Conservation (phyloP, 2,329 filamentous ascomycete genomes). For the Colletotrichum orbiculare region DNA sequence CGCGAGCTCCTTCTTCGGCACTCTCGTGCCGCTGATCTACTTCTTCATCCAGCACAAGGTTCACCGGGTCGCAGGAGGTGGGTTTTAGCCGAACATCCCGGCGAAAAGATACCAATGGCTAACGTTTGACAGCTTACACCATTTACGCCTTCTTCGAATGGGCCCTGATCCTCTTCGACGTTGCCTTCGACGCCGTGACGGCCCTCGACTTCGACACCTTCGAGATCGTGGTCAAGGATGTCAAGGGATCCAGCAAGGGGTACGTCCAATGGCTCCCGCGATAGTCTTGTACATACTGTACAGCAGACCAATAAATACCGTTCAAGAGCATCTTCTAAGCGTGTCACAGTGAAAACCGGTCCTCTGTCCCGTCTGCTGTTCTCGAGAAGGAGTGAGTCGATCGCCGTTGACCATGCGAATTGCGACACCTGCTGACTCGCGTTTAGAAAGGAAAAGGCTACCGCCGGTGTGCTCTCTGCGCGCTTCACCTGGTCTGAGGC, state of each 20-base stretch:
- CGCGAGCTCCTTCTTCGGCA: slow-evolving; percentile 87
- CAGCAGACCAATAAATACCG: slow-evolving; percentile 46
- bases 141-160: slow-evolving; percentile 99
- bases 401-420: neutral
- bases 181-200: slow-evolving; percentile 95
- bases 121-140: slow-evolving; percentile 79
- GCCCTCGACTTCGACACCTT: slow-evolving; percentile 90
- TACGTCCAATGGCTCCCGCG: slow-evolving; percentile 97
- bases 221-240: slow-evolving; percentile 88
- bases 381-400: slow-evolving; percentile 79
- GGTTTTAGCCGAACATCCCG: slow-evolving; percentile 45
- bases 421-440: slow-evolving; percentile 1
- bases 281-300: slow-evolving; percentile 64
- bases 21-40: slow-evolving; percentile 89
- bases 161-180: slow-evolving; percentile 93
- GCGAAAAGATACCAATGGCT: neutral
- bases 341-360: slow-evolving; percentile 58
- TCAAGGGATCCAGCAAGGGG: slow-evolving; percentile 94
- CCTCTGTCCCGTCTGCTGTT: slow-evolving; percentile 59
- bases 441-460: slow-evolving; percentile 78
- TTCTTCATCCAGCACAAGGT: slow-evolving; percentile 99
- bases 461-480: slow-evolving; percentile 75
- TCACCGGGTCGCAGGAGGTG: slow-evolving; percentile 92
- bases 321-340: slow-evolving; percentile 53
- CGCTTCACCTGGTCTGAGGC: slow-evolving; percentile 80